phyloP scores from a whole-genome alignment of 2,329 filamentous ascomycete genomes.

The Colletotrichum simmondsii region DNA sequence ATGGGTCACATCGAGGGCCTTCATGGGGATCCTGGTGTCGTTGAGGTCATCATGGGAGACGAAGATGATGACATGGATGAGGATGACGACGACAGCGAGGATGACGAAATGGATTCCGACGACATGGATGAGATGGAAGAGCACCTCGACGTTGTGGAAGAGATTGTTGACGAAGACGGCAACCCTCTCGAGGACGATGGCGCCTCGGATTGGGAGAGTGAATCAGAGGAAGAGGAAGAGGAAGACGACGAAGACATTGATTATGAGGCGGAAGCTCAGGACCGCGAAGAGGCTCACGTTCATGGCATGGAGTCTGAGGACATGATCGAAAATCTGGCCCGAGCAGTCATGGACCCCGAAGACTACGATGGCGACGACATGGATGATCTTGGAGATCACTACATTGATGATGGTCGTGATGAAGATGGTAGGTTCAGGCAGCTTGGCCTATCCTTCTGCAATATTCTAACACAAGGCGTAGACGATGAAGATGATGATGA shows the following conservation, averaged over 20 bases:
- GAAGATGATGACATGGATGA: slow-evolving; percentile 73
- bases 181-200: slow-evolving; percentile 70
- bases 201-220: slow-evolving; percentile 70
- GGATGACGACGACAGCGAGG: slow-evolving; percentile 66
- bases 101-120: slow-evolving; percentile 62
- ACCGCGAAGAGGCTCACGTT: slow-evolving; percentile 59
- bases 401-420: slow-evolving; percentile 66
- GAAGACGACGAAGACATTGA: slow-evolving; percentile 62
- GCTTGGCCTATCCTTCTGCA: neutral
- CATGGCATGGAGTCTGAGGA: slow-evolving; percentile 57
- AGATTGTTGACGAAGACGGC: slow-evolving; percentile 73
- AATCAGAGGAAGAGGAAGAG: slow-evolving; percentile 66
- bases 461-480: slow-evolving; percentile 39
- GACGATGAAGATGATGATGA: slow-evolving; percentile 74
- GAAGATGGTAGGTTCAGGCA: slow-evolving; percentile 62
- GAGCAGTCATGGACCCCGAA: slow-evolving; percentile 62
- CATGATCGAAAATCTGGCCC: slow-evolving; percentile 64
- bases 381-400: slow-evolving; percentile 62
- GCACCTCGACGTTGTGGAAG: slow-evolving; percentile 52
- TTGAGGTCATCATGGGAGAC: slow-evolving; percentile 84
- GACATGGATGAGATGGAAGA: slow-evolving; percentile 66
- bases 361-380: slow-evolving; percentile 66
- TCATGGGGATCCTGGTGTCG: slow-evolving; percentile 69
- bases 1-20: slow-evolving; percentile 88
- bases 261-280: slow-evolving; percentile 66